These are phyloP conservation scores for Clavariopsis aquatica DNA, from an alignment of 495 filamentous ascomycete genomes.

Conservation along the genomic window DNA sequence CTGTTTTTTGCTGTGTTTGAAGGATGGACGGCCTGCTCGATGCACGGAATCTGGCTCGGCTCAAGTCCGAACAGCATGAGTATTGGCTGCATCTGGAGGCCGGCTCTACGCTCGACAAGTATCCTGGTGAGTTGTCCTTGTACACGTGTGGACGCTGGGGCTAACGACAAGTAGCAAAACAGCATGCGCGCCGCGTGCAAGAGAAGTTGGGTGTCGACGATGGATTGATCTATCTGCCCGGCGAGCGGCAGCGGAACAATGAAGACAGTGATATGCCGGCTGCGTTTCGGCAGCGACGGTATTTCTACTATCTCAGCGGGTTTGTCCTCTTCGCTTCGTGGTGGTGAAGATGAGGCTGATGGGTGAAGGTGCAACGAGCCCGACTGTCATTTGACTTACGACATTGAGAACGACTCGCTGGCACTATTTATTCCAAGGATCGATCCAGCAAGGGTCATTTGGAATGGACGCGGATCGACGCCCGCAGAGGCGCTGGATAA, in stretches of 20 bases:
- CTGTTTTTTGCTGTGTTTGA: neutral
- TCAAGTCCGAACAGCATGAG: constrained; percentile 22
- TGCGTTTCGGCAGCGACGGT: constrained; percentile 65
- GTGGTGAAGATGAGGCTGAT: constrained; percentile 12
- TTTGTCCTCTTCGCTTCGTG: constrained; percentile 13
- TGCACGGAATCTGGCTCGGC: constrained; percentile 8
- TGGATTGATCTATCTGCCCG: constrained; percentile 66
- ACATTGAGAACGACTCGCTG: constrained; percentile 58
- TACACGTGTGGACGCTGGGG: constrained; percentile 1
- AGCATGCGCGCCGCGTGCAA: constrained; percentile 74
- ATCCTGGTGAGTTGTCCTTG: constrained; percentile 46
- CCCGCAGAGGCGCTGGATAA: constrained; percentile 52
- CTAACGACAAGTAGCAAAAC: constrained; percentile 61
- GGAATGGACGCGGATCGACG: constrained; percentile 59
- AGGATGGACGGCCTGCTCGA: constrained; percentile 7
- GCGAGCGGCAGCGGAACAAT: constrained; percentile 50
- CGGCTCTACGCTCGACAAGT: constrained; percentile 41
- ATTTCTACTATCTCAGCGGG: constrained; percentile 72
- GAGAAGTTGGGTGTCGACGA: constrained; percentile 60
- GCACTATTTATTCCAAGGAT: constrained; percentile 63
- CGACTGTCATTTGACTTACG: constrained; percentile 63
- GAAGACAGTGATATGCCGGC: constrained; percentile 63
- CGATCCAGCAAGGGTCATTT: constrained; percentile 59
- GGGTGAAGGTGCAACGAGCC: constrained; percentile 53
- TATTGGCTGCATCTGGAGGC: constrained; percentile 37